A percentile compares a stretch with the other conserved stretches of the same genome.
Evolutionary conservation across 192 early-diverging fungal genomes (phyloP).

Genomic region (Mortierella claussenii): DNA sequence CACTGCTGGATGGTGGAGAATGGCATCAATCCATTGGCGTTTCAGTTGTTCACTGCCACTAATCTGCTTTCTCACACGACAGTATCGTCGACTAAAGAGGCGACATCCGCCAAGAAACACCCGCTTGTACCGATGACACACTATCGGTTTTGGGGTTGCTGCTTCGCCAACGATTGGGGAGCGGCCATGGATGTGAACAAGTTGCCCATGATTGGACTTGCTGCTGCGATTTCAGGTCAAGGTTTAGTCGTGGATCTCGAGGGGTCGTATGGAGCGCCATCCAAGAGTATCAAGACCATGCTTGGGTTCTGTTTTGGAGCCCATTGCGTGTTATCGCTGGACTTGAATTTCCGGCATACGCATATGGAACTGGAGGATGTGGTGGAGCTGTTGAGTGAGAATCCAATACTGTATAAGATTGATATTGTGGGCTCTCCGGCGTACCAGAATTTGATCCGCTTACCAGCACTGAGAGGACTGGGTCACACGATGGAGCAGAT

Average conservation of each 20-base stretch:
- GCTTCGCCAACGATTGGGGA: slow-evolving; percentile 51
- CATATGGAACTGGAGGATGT: slow-evolving; percentile 52
- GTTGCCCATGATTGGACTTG: slow-evolving; percentile 47
- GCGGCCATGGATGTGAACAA: slow-evolving; percentile 46
- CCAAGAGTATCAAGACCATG: slow-evolving; percentile 44
- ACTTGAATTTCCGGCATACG: slow-evolving; percentile 40
- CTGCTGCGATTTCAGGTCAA: slow-evolving; percentile 41
- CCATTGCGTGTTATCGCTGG: slow-evolving; percentile 37
- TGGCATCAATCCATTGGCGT: slow-evolving; percentile 11
- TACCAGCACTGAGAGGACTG: slow-evolving; percentile 32
- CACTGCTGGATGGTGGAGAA: slow-evolving; percentile 39
- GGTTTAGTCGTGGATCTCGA: slow-evolving; percentile 47
- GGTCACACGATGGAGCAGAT: slow-evolving; percentile 25
- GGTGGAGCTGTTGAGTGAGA: slow-evolving; percentile 32
- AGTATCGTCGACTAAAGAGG: neutral
- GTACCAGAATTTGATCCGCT: slow-evolving; percentile 35
- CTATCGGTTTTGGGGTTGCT: slow-evolving; percentile 46
- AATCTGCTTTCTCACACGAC: neutral
- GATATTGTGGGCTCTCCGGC: slow-evolving; percentile 45
- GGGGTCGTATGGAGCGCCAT: slow-evolving; percentile 47
- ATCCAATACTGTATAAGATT: slow-evolving; percentile 36
- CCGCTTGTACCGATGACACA: slow-evolving; percentile 45
- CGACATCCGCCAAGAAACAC: slow-evolving; percentile 8
- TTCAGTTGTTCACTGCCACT: neutral
- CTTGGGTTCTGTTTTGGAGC: slow-evolving; percentile 45